Percentiles rank a stretch among this genome's conserved stretches.
Evolutionary conservation across 148 eudicot genomes (phyloP).

Genomic region (Dysphania ambrosioides): DNA sequence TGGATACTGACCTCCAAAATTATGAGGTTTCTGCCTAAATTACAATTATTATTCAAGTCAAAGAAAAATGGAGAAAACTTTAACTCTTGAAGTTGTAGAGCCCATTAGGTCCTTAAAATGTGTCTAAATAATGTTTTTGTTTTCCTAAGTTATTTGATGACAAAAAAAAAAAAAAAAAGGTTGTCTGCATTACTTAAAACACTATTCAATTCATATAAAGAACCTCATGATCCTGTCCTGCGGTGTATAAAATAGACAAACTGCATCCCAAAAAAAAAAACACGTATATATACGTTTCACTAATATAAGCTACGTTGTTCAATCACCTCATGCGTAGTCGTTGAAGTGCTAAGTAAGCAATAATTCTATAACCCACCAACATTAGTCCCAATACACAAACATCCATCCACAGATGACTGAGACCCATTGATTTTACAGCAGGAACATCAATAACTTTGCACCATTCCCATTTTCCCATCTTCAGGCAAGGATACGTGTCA

Average conservation of each 20-base stretch:
- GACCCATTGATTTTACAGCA: slow-evolving; percentile 64
- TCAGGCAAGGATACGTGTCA: slow-evolving; percentile 71
- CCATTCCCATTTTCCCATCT: slow-evolving; percentile 43
- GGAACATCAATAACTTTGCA: slow-evolving; percentile 77
- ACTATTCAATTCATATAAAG: not conserved
- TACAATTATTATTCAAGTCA: not conserved
- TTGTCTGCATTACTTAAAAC: no score
- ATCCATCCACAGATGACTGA: slow-evolving; percentile 62
- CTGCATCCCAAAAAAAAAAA: slow-evolving; percentile 17
- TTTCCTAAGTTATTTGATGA: not conserved
- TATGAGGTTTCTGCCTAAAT: not conserved
- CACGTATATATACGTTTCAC: not conserved
- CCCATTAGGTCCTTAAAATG: no score
- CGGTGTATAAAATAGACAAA: not conserved
- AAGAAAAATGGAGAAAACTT: not conserved
- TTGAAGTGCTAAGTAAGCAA: slow-evolving; percentile 83
- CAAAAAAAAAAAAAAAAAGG: no score
- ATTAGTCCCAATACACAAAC: slow-evolving; percentile 63
- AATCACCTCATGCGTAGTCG: slow-evolving; percentile 50
- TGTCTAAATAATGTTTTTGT: no score
- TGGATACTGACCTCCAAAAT: slow-evolving; percentile 3
- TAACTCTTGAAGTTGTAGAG: no score
- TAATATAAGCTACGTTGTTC: not conserved
- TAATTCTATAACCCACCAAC: slow-evolving; percentile 79
- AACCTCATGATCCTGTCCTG: no score